Evolutionary conservation across 345 rosid species (phyloP).

Genomic region (Boechera divaricarpa): DNA sequence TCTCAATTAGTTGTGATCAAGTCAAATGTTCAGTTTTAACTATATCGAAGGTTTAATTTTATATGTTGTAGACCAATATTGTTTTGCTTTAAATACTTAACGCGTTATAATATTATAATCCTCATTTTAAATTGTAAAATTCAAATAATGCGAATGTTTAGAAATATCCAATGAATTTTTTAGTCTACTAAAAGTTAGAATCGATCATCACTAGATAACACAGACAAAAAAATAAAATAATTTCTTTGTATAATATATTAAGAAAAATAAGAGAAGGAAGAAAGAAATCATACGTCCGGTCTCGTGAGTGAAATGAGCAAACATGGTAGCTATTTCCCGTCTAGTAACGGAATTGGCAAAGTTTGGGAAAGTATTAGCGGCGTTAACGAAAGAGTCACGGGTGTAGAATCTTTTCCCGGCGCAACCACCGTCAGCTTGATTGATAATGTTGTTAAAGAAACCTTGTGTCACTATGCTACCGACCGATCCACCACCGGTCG

Average conservation of each 20-base stretch:
- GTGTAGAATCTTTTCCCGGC: slow-evolving; percentile 59
- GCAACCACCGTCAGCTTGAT: slow-evolving; percentile 45
- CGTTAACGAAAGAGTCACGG: slow-evolving; percentile 43
- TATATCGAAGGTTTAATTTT: not conserved
- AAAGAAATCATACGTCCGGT: slow-evolving; percentile 52
- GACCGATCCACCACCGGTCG: slow-evolving; percentile 37
- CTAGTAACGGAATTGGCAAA: slow-evolving; percentile 39
- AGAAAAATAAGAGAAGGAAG: not conserved
- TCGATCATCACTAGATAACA: not conserved
- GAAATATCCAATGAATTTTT: not conserved
- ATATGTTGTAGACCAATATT: not conserved
- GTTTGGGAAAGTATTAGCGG: slow-evolving; percentile 38
- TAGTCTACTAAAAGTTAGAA: not conserved
- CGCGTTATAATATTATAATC: not conserved
- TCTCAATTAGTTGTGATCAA: not conserved
- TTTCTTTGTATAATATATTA: not conserved
- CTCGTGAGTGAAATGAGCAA: slow-evolving; percentile 59
- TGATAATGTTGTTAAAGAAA: slow-evolving; percentile 54
- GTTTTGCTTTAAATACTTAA: not conserved
- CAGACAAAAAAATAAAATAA: not conserved
- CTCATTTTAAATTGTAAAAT: not conserved
- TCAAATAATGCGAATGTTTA: not conserved
- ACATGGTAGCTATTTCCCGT: slow-evolving; percentile 61
- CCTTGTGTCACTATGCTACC: slow-evolving; percentile 49
- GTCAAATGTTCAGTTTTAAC: not conserved